Evolutionary conservation across 1,139 yeast genomes (phyloP).

Genomic region (Suhomyces chickasaworum): DNA sequence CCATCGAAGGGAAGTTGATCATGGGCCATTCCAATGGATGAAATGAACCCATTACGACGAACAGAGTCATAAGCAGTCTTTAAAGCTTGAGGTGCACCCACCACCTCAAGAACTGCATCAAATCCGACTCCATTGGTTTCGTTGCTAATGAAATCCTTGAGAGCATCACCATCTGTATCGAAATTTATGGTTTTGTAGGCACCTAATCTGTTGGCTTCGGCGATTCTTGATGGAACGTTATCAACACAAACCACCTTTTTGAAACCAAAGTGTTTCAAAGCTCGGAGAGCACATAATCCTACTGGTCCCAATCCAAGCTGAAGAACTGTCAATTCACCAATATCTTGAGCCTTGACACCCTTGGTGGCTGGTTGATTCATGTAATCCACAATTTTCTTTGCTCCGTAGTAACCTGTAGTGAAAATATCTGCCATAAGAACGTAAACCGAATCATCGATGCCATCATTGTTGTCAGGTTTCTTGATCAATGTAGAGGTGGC

Average conservation of each 20-base stretch:
- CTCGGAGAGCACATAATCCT: constrained; percentile 56
- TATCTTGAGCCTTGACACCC: constrained; percentile 17
- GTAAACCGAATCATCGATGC: constrained; percentile 47
- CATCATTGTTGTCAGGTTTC: constrained; percentile 33
- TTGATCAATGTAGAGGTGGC: constrained; percentile 54
- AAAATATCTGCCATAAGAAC: constrained; percentile 68
- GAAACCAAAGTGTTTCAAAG: constrained; percentile 51
- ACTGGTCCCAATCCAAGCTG: constrained; percentile 71
- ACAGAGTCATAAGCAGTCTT: constrained; percentile 54
- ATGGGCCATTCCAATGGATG: constrained; percentile 65
- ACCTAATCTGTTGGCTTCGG: constrained; percentile 49
- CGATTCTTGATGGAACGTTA: constrained; percentile 49
- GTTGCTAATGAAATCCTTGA: constrained; percentile 26
- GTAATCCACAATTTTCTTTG: constrained; percentile 48
- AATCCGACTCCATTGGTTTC: constrained; percentile 46
- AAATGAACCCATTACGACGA: constrained; percentile 60
- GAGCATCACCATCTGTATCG: constrained; percentile 32
- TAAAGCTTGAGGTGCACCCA: constrained; percentile 55
- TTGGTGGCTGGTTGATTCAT: constrained; percentile 23
- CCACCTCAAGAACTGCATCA: constrained; percentile 62
- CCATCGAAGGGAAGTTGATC: constrained; percentile 60
- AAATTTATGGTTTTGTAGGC: constrained; percentile 45
- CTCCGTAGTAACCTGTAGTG: constrained; percentile 66
- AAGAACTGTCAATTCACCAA: constrained; percentile 42
- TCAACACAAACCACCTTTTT: constrained; percentile 53